Evolutionary conservation across 169 alveolate genomes (phyloP).

Genomic region (Cryptosporidium baileyi): DNA sequence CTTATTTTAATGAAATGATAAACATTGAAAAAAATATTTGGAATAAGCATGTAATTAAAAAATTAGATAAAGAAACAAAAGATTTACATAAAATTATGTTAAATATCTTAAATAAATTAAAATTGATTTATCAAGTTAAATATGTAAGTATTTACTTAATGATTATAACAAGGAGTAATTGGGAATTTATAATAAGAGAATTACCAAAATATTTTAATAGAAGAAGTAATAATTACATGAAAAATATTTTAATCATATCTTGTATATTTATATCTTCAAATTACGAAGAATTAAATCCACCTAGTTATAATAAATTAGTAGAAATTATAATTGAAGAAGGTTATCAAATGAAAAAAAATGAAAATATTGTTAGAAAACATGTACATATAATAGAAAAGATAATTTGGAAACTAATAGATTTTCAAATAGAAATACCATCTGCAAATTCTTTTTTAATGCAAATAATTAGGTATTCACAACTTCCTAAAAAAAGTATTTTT

Average conservation of each 20-base stretch:
- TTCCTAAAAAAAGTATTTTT: neutral
- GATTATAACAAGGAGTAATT: constrained; percentile 2
- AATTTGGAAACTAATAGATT: constrained; percentile 11
- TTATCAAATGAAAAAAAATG: neutral
- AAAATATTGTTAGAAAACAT: constrained; percentile 3
- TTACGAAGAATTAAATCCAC: constrained; percentile 48
- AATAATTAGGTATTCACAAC: neutral
- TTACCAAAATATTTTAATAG: neutral
- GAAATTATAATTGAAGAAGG: neutral
- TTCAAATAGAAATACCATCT: constrained; percentile 37
- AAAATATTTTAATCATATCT: neutral
- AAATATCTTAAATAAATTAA: neutral
- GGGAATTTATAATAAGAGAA: neutral
- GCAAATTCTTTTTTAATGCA: constrained; percentile 41
- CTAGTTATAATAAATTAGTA: neutral
- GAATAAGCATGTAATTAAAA: neutral
- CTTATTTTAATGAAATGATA: constrained; percentile 7
- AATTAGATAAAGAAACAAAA: neutral
- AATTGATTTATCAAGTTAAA: neutral
- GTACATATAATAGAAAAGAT: neutral
- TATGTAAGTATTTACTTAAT: constrained; percentile 35
- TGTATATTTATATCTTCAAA: constrained; percentile 30
- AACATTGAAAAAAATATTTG: constrained; percentile 1
- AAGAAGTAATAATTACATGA: neutral
- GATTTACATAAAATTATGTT: constrained; percentile 9